Evolutionary conservation across 129 eudicot genomes (phyloP).

Genomic region (Lactuca sativa): DNA sequence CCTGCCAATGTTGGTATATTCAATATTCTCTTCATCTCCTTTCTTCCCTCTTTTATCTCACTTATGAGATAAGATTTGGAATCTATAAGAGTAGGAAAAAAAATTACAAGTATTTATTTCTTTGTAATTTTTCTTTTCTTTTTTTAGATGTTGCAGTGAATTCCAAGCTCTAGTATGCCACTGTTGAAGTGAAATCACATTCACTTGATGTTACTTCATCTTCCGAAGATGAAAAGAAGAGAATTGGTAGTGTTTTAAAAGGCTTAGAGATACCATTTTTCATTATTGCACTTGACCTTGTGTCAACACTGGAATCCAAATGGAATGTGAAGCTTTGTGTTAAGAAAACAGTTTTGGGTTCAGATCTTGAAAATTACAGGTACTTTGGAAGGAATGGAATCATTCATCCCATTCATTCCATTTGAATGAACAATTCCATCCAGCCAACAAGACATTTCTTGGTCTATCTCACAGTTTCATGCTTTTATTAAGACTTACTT

Average conservation of each 20-base stretch:
- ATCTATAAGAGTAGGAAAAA: no score
- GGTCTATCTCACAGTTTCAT: no score
- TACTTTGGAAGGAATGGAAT: no score
- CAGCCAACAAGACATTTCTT: no score
- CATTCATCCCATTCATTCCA: no score
- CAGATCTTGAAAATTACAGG: constrained; percentile 94
- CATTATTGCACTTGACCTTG: constrained; percentile 80
- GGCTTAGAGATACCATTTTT: constrained; percentile 49
- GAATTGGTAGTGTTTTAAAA: constrained; percentile 61
- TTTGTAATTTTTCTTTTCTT: constrained; percentile 16
- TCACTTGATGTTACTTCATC: constrained; percentile 42
- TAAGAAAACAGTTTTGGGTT: constrained; percentile 63
- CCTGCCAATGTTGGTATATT: no score
- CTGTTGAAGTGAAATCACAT: constrained; percentile 62
- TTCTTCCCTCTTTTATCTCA: no score
- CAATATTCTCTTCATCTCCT: no score
- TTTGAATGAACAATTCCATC: no score
- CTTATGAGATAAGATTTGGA: no score
- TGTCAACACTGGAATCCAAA: constrained; percentile 73
- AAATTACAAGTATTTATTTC: no score
- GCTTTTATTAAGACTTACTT: no score
- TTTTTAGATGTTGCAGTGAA: constrained; percentile 89
- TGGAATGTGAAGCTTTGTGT: constrained; percentile 76
- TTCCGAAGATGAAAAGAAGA: constrained; percentile 52
- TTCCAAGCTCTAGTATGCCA: constrained; percentile 75